Conservation (phyloP, 192 early-diverging fungal species). For the Linnemannia exigua region DNA sequence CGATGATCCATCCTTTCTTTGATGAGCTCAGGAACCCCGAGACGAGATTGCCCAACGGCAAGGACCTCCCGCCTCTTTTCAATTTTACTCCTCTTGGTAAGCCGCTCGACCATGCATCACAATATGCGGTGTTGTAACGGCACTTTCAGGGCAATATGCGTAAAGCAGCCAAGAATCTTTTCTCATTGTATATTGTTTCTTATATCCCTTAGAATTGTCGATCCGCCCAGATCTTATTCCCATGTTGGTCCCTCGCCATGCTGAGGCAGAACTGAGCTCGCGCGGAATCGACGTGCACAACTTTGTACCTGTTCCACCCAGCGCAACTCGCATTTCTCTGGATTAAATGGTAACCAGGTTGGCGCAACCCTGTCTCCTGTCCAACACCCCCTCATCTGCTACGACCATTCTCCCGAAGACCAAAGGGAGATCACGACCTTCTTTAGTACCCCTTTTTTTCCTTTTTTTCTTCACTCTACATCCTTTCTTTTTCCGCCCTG, state of each 20-base stretch:
- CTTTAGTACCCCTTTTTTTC: neutral
- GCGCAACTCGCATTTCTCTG: constrained; percentile 59
- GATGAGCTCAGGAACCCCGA: constrained; percentile 93
- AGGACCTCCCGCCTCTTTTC: constrained; percentile 90
- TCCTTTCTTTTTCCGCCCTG: neutral
- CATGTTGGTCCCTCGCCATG: constrained; percentile 87
- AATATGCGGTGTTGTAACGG: neutral
- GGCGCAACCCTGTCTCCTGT: neutral
- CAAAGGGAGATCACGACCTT: neutral
- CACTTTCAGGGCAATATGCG: neutral
- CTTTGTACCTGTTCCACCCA: constrained; percentile 72
- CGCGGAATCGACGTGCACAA: constrained; percentile 82
- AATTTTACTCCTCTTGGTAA: constrained; percentile 87
- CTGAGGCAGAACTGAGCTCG: constrained; percentile 70
- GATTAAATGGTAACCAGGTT: constrained; percentile 50
- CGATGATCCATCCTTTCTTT: constrained; percentile 96
- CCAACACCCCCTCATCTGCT: neutral
- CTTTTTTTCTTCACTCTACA: neutral
- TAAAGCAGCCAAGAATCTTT: neutral
- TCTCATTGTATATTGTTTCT: constrained; percentile 2
- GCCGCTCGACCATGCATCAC: neutral
- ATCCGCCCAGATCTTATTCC: constrained; percentile 87
- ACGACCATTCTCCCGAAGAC: neutral
- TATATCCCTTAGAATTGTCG: constrained; percentile 77
- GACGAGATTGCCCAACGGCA: constrained; percentile 86